phyloP scores from a whole-genome alignment of 352 stramenopile species.

The Pythium periplocum region DNA sequence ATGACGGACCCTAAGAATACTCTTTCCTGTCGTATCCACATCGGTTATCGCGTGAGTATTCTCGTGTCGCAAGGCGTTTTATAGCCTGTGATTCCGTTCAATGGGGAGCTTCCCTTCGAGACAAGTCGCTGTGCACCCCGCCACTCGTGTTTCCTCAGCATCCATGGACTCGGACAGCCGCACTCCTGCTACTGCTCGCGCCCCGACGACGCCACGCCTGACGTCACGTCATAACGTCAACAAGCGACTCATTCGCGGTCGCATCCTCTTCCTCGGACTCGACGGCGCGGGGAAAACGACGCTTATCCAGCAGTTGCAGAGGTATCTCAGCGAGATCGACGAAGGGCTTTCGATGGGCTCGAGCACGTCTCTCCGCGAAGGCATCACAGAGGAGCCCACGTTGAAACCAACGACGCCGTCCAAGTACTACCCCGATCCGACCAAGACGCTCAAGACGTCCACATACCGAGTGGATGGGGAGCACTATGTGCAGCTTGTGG shows the following conservation, averaged over 20 bases:
- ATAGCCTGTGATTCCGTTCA: too few species aligned
- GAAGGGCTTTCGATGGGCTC: conserved; percentile 2
- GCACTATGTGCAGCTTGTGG: conserved; percentile 38
- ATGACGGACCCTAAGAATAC: too few species aligned
- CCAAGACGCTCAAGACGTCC: conserved; percentile 15
- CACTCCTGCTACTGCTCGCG: background rate
- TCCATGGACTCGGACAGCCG: conserved; percentile 7
- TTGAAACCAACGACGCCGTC: background rate
- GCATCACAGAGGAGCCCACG: background rate
- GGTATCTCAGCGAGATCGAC: conserved; percentile 22
- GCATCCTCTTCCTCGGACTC: conserved; percentile 43
- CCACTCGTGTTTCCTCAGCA: background rate
- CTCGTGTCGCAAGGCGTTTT: too few species aligned
- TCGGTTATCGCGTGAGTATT: too few species aligned
- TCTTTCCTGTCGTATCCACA: too few species aligned
- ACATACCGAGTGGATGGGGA: conserved; percentile 39
- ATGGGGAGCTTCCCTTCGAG: conserved; percentile 41
- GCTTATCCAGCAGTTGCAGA: conserved; percentile 36
- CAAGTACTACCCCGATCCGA: conserved; percentile 23
- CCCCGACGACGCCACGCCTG: background rate
- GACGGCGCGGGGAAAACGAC: conserved; percentile 60
- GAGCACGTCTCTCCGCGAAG: conserved; percentile 4
- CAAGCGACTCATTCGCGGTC: conserved; percentile 37
- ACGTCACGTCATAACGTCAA: conserved; percentile 19
- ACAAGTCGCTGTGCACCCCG: conserved; percentile 11